Evolutionary conservation across 805 yeast genomes (phyloP).

Genomic region (Metahyphopichia silvanorum): DNA sequence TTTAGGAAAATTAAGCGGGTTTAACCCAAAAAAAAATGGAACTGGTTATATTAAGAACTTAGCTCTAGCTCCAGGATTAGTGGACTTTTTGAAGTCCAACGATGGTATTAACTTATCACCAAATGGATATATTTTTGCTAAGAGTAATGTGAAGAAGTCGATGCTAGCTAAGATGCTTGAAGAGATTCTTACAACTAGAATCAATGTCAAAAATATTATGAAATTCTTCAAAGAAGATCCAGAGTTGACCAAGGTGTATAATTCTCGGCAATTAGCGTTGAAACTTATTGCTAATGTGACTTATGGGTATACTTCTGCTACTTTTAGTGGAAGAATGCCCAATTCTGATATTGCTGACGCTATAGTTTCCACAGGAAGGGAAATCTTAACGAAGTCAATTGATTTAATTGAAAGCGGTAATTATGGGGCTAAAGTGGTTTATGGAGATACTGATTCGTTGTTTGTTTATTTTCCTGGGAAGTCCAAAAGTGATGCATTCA

Average conservation of each 20-base stretch:
- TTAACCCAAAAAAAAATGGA: slow-evolving; percentile 42
- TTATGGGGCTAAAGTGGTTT: slow-evolving; percentile 91
- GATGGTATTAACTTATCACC: slow-evolving; percentile 66
- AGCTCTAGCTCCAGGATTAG: slow-evolving; percentile 50
- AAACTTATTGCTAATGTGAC: slow-evolving; percentile 93
- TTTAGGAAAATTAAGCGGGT: slow-evolving; percentile 58
- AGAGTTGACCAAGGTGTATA: slow-evolving; percentile 53
- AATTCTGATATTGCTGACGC: slow-evolving; percentile 93
- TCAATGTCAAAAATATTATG: slow-evolving; percentile 77
- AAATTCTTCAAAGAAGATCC: slow-evolving; percentile 41
- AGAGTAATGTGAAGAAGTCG: slow-evolving; percentile 63
- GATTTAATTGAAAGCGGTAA: slow-evolving; percentile 56
- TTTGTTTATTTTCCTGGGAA: slow-evolving; percentile 89
- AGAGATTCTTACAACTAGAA: slow-evolving; percentile 77
- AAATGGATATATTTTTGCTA: slow-evolving; percentile 79
- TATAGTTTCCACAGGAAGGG: slow-evolving; percentile 88
- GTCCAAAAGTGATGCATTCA: slow-evolving; percentile 72
- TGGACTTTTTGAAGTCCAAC: slow-evolving; percentile 50
- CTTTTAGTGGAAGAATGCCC: slow-evolving; percentile 97
- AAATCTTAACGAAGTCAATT: slow-evolving; percentile 71
- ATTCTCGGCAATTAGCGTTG: slow-evolving; percentile 80
- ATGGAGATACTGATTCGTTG: slow-evolving; percentile 94
- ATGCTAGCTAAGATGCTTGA: slow-evolving; percentile 77
- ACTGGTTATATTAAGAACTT: slow-evolving; percentile 53
- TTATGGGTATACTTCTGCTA: slow-evolving; percentile 93